phyloP scores from a whole-genome alignment of 805 yeast genomes.

The Grigorovia transvaalensis region DNA sequence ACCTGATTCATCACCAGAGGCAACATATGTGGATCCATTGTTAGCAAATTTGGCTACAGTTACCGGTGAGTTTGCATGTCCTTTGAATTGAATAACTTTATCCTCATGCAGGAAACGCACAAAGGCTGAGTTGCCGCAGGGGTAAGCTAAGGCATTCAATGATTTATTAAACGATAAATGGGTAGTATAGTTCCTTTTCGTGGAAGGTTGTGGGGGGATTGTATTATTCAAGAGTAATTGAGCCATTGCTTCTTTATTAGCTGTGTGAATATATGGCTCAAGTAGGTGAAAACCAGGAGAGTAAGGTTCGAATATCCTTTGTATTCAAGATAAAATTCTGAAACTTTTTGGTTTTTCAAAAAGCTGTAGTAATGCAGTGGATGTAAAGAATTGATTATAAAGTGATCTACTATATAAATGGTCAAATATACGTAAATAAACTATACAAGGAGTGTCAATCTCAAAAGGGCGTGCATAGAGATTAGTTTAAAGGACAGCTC shows the following conservation, averaged over 20 bases:
- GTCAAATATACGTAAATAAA: too few relatives aligned
- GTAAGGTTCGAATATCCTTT: not conserved
- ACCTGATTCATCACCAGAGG: slow-evolving; percentile 90
- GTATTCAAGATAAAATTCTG: too few relatives aligned
- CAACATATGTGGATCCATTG: slow-evolving; percentile 69
- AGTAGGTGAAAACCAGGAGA: too few relatives aligned
- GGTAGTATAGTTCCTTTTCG: slow-evolving; percentile 56
- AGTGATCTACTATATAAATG: too few relatives aligned
- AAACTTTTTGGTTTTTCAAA: too few relatives aligned
- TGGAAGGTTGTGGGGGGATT: slow-evolving; percentile 72
- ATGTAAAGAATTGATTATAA: too few relatives aligned
- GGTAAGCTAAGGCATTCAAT: slow-evolving; percentile 65
- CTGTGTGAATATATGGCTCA: too few relatives aligned
- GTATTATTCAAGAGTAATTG: slow-evolving; percentile 20
- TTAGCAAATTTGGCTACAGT: slow-evolving; percentile 73
- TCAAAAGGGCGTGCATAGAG: too few relatives aligned
- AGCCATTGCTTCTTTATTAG: not conserved
- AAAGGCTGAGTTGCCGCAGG: slow-evolving; percentile 69
- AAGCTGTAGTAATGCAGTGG: too few relatives aligned
- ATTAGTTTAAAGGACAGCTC: too few relatives aligned
- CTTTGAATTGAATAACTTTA: slow-evolving; percentile 48
- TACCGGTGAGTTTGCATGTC: slow-evolving; percentile 53
- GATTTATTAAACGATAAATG: slow-evolving; percentile 66
- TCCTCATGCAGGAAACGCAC: slow-evolving; percentile 42
- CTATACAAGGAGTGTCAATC: too few relatives aligned